These are phyloP conservation scores for Oehlia diaphana DNA, from an alignment of 192 early-diverging fungal genomes.

Conservation along the genomic window DNA sequence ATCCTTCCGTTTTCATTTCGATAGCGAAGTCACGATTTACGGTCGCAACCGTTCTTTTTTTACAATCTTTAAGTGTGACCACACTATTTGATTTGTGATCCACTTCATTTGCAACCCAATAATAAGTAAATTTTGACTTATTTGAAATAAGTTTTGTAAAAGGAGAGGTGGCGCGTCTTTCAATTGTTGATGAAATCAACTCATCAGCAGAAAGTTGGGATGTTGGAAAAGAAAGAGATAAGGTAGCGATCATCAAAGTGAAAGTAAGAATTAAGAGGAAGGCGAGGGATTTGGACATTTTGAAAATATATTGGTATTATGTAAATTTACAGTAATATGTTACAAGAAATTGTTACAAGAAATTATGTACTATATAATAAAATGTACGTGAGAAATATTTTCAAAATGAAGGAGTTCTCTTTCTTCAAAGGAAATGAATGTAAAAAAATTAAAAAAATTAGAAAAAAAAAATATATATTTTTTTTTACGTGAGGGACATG, in stretches of 20 bases:
- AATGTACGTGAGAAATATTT: neutral
- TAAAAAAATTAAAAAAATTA: neutral
- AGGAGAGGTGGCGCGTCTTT: neutral
- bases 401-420: neutral
- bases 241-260: neutral
- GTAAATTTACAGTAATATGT: neutral
- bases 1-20: slow-evolving; percentile 15
- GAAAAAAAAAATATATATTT: too few species aligned
- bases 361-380: too few species aligned
- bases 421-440: neutral
- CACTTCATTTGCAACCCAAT: slow-evolving; percentile 12
- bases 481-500: neutral
- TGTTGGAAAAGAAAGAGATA: neutral
- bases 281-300: neutral
- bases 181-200: neutral
- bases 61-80: neutral
- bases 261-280: neutral
- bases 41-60: neutral
- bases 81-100: neutral
- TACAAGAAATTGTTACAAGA: too few species aligned
- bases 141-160: neutral
- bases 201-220: too few species aligned
- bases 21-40: slow-evolving; percentile 11
- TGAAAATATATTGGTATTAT: neutral
- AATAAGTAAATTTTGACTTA: slow-evolving; percentile 10